These are phyloP conservation scores for Rhizophora apiculata DNA, from an alignment of 345 rosid genomes.

Conservation along the genomic window DNA sequence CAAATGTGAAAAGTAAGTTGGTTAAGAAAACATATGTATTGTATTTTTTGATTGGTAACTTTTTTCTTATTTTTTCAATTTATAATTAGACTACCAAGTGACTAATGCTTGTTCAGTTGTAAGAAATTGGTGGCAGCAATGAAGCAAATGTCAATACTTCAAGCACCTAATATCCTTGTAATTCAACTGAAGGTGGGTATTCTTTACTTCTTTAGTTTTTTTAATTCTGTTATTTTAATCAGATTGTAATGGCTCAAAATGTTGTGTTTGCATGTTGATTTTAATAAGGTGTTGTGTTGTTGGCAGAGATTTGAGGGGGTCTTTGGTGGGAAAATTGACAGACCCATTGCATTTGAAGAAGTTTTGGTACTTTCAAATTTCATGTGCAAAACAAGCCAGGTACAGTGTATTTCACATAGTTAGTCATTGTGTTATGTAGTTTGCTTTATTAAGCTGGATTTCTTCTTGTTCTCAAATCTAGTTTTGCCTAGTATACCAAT, in stretches of 20 bases:
- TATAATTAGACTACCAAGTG: not conserved
- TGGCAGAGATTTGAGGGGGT: constrained; percentile 89
- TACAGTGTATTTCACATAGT: constrained; percentile 14
- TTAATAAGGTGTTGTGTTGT: constrained; percentile 12
- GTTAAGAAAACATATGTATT: not conserved
- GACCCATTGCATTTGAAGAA: constrained; percentile 71
- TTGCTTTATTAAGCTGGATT: not conserved
- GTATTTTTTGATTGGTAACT: not conserved
- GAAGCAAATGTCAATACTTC: constrained; percentile 91
- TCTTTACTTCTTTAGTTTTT: constrained; percentile 4
- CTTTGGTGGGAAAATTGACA: constrained; percentile 84
- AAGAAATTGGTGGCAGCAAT: constrained; percentile 89
- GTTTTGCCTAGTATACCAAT: too few relatives aligned
- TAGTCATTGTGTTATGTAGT: too few relatives aligned
- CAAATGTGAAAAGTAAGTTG: constrained; percentile 72
- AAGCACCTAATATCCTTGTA: constrained; percentile 90
- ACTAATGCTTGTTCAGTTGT: constrained; percentile 60
- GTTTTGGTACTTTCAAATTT: constrained; percentile 72
- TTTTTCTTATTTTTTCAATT: not conserved
- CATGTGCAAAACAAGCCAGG: constrained; percentile 92
- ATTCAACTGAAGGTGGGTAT: constrained; percentile 81
- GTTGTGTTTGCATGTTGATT: constrained; percentile 12
- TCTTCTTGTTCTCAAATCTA: too few relatives aligned
- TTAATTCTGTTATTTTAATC: not conserved
- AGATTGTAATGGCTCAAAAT: not conserved